A percentile compares a stretch with the other conserved stretches of the same genome.
Evolutionary conservation across 331 rosid genomes (phyloP).

Genomic region (Acacia concinna): DNA sequence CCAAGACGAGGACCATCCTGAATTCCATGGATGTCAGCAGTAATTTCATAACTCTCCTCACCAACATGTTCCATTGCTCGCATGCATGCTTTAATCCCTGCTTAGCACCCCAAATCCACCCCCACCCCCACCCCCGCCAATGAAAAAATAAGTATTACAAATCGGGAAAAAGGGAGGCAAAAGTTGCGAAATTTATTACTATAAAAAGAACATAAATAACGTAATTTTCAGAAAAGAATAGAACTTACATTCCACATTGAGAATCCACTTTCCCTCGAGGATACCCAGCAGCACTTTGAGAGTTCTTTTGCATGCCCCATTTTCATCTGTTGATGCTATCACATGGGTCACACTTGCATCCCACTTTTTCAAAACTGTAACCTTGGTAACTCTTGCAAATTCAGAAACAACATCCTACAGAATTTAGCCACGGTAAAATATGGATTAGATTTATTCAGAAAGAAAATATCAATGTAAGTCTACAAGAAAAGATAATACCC

Average conservation of each 20-base stretch:
- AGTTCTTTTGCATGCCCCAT: constrained; percentile 87
- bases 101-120: constrained; percentile 7
- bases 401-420: constrained; percentile 70
- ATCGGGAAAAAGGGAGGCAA: not conserved
- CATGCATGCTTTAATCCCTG: constrained; percentile 85
- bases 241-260: constrained; percentile 65
- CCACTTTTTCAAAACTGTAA: constrained; percentile 71
- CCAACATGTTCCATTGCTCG: constrained; percentile 60
- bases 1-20: constrained; percentile 85
- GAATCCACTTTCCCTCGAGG: constrained; percentile 92
- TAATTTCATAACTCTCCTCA: constrained; percentile 75
- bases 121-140: not conserved
- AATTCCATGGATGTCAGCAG: constrained; percentile 72
- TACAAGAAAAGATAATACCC: constrained; percentile 52
- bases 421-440: constrained; percentile 20
- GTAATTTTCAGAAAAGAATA: not conserved
- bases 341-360: constrained; percentile 83
- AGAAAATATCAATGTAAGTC: not conserved
- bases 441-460: not conserved
- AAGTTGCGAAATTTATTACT: not conserved
- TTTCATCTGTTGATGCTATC: constrained; percentile 80
- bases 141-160: not conserved
- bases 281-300: constrained; percentile 87
- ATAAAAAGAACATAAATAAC: not conserved
- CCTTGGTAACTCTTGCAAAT: constrained; percentile 64